phyloP scores from a whole-genome alignment of 192 early-diverging fungal genomes.

The Chytriomyces sp. region DNA sequence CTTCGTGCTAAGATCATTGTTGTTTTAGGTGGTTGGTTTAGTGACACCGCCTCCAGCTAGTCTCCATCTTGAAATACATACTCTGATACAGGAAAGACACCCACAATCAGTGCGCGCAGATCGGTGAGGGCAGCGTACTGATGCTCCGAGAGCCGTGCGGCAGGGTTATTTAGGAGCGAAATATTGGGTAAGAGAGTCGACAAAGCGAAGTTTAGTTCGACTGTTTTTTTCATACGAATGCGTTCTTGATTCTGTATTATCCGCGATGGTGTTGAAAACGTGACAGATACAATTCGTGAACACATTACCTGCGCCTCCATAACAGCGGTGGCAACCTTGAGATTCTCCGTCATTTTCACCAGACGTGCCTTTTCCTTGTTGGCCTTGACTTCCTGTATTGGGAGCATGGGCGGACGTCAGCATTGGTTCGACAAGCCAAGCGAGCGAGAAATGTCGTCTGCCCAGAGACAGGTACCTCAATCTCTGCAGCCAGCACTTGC shows the following conservation, averaged over 20 bases:
- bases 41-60: too few species aligned
- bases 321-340: conserved; percentile 15
- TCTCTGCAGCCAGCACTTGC: conserved; percentile 34
- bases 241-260: background rate
- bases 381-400: conserved; percentile 5
- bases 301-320: conserved; percentile 6
- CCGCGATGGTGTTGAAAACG: background rate
- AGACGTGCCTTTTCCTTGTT: background rate
- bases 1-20: background rate
- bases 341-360: conserved; percentile 9
- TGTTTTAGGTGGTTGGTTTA: background rate
- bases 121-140: conserved; percentile 23
- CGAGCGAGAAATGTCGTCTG: too few species aligned
- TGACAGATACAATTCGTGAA: background rate
- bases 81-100: background rate
- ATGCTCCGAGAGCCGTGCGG: conserved; percentile 4
- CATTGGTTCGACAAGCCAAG: too few species aligned
- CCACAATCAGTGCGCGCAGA: conserved; percentile 2
- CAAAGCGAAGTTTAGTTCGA: conserved; percentile 18
- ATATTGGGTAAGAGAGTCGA: conserved; percentile 21
- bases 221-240: background rate
- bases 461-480: too few species aligned
- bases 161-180: background rate
- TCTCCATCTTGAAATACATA: too few species aligned
- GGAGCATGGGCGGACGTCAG: too few species aligned